A percentile compares a stretch with the other conserved stretches of the same genome.
These are phyloP conservation scores for Fusarium kyushuense DNA, from an alignment of 2,329 filamentous ascomycete species.

Conservation along the genomic window DNA sequence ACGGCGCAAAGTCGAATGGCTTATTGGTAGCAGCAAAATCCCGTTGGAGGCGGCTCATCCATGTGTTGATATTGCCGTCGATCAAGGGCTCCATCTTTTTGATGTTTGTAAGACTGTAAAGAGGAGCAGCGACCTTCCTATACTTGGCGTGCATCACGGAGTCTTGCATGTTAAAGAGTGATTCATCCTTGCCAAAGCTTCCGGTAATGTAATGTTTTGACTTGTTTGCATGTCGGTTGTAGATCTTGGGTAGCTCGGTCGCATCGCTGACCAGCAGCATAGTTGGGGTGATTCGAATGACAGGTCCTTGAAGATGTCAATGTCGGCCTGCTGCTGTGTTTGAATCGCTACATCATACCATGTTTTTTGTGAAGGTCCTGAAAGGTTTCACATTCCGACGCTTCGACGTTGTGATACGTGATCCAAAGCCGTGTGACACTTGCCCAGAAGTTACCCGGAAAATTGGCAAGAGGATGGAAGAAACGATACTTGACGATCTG, in stretches of 20 bases:
- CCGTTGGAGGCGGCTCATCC: constrained; percentile 61
- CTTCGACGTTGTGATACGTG: constrained; percentile 41
- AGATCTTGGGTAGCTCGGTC: constrained; percentile 66
- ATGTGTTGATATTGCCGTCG: constrained; percentile 62
- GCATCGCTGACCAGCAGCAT: constrained; percentile 52
- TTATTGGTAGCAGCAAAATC: constrained; percentile 59
- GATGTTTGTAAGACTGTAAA: constrained; percentile 68
- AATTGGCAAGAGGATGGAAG: constrained; percentile 33
- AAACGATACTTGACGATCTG: constrained; percentile 37
- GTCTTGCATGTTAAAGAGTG: constrained; percentile 69
- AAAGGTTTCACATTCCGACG: constrained; percentile 29
- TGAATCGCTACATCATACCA: background rate
- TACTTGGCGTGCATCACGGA: constrained; percentile 63
- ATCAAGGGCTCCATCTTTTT: constrained; percentile 70
- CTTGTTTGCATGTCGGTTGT: constrained; percentile 67
- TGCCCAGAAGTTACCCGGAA: constrained; percentile 39
- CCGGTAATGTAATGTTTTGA: constrained; percentile 70
- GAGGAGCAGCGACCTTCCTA: constrained; percentile 65
- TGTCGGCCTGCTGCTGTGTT: rapidly evolving
- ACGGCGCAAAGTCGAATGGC: constrained; percentile 64
- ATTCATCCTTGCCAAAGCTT: constrained; percentile 66
- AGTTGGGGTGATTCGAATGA: constrained; percentile 43
- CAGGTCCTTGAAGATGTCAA: constrained; percentile 25
- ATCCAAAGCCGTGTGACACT: constrained; percentile 40
- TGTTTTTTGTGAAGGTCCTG: constrained; percentile 35